Evolutionary conservation across 2,329 filamentous ascomycete species (phyloP).

Genomic region (Penicillium thymicola): DNA sequence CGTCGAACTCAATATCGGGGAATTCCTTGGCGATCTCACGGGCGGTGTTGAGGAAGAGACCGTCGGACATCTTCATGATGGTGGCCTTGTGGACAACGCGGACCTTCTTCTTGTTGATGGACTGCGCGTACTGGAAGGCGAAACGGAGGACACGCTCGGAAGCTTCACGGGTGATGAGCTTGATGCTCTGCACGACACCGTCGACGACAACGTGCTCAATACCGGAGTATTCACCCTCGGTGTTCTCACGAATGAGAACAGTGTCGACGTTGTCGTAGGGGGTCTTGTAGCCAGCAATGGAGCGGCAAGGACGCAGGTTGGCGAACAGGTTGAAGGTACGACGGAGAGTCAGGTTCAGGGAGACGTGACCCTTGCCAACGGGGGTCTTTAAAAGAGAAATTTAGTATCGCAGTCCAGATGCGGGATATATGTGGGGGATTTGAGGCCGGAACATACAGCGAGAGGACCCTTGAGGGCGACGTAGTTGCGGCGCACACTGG

Average conservation of each 20-base stretch:
- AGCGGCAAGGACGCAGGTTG: constrained; percentile 97
- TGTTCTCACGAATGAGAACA: constrained; percentile 98
- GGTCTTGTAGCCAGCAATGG: constrained; percentile 95
- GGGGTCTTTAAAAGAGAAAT: constrained; percentile 63
- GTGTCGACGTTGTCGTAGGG: constrained; percentile 97
- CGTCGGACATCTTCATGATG: constrained; percentile 99
- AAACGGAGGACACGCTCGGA: constrained; percentile 94
- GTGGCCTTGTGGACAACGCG: constrained; percentile 99
- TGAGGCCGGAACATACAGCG: constrained; percentile 60
- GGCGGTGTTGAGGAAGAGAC: constrained; percentile 90
- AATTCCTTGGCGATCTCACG: constrained; percentile 89
- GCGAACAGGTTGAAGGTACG: constrained; percentile 99
- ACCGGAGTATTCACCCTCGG: constrained; percentile 98
- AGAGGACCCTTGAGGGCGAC: constrained; percentile 97
- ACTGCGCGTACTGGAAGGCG: constrained; percentile 95
- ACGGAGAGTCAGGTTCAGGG: constrained; percentile 95
- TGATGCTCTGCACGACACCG: constrained; percentile 98
- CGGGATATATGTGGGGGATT: neutral
- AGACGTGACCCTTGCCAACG: constrained; percentile 97
- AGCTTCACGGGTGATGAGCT: constrained; percentile 95
- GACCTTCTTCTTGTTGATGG: constrained; percentile 93
- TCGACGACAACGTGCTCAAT: constrained; percentile 98
- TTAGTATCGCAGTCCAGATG: constrained; percentile 25
- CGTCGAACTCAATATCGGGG: constrained; percentile 93
- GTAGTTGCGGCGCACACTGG: constrained; percentile 91